A percentile compares a stretch with the other conserved stretches of the same genome.
Evolutionary conservation across 1,284 basidiomycete genomes (phyloP).

Genomic region (Taiwanofungus camphoratus): DNA sequence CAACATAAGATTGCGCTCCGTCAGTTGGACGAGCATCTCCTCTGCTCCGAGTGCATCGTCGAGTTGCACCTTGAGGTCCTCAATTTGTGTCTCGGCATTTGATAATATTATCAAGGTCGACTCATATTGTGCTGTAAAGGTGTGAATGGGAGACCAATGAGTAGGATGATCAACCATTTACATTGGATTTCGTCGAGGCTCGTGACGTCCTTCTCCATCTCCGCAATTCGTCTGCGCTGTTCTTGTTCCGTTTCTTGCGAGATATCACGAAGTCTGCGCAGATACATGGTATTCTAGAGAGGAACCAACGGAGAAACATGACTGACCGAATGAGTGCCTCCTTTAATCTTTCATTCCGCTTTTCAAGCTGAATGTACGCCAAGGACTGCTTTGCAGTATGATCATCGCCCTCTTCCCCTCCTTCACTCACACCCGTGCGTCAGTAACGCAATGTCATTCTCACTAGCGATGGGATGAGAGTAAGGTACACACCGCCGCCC

Average conservation of each 20-base stretch:
- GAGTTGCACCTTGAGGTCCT: constrained; percentile 91
- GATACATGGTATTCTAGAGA: constrained; percentile 1
- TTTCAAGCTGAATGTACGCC: constrained; percentile 89
- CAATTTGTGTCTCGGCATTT: constrained; percentile 86
- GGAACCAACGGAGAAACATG: not conserved
- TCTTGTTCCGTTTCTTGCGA: constrained; percentile 86
- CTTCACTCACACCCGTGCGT: constrained; percentile 10
- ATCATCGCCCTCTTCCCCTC: constrained; percentile 36
- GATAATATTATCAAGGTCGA: constrained; percentile 72
- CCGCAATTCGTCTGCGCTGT: constrained; percentile 73
- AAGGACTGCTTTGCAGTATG: constrained; percentile 57
- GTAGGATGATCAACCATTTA: constrained; percentile 22
- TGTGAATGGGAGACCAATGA: not conserved
- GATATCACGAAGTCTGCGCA: constrained; percentile 74
- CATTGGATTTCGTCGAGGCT: constrained; percentile 67
- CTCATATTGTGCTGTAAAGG: constrained; percentile 67
- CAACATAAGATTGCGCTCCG: constrained; percentile 89
- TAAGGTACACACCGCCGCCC: constrained; percentile 33
- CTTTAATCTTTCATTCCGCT: constrained; percentile 93
- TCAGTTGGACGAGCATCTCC: constrained; percentile 93
- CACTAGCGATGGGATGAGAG: not conserved
- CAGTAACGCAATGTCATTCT: not conserved
- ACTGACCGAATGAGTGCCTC: constrained; percentile 83
- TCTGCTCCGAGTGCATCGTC: constrained; percentile 95
- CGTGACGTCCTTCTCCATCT: constrained; percentile 86